Base-by-base conservation (phyloP, 2,329 filamentous ascomycete genomes). In the Aspergillus alliaceus region DNA sequence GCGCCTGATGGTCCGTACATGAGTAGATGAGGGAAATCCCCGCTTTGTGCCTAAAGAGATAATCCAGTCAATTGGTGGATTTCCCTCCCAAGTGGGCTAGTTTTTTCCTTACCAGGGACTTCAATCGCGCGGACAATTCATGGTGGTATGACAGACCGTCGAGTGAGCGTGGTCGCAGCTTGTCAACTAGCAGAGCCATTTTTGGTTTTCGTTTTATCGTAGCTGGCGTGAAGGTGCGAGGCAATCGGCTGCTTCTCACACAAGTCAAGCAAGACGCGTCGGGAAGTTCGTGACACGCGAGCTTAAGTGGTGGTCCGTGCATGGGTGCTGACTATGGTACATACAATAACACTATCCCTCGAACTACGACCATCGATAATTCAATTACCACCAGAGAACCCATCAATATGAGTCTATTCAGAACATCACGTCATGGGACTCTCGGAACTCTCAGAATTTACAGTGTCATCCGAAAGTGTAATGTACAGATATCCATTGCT, bases 1-100 rank as follows among this genome's bases (percentile, higher is more conserved):
- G 95, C 95, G 32, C 95, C 95, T 0, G 93, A 97, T 1, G 95
- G 95, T 0, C 95, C 95, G 72, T 98, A 99, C 63, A 99, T 90
- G 61, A 99, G 90, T 47, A 99, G 87, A 78, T 99, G 96, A 50
- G 95, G 95, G 72, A 99, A 99, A 75, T 99, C 96, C 66, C 93
- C 92, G 77, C 90, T 96, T 84, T 96, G 91, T 54, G 95, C 95
- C 93, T 96, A 14, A 32, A 37, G n/a, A 31, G 6, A n/a, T 18
- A 11, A 11, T 27, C 12, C 9, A 22, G 9, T 39, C 4, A 48
- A 48, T 12, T 7, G 7, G 39, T 34, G 39, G 11, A 8, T 24
- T 29, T 25, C 15, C 6, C 9, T 15, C 9, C 34, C 29, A 24
- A 18, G 14, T 18, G 50, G 48, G 14, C 18, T 27, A 34, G n/a